Percentiles rank a stretch among this genome's conserved stretches.
phyloP scores from a whole-genome alignment of 768 basidiomycete genomes.

The Boletales sp. region DNA sequence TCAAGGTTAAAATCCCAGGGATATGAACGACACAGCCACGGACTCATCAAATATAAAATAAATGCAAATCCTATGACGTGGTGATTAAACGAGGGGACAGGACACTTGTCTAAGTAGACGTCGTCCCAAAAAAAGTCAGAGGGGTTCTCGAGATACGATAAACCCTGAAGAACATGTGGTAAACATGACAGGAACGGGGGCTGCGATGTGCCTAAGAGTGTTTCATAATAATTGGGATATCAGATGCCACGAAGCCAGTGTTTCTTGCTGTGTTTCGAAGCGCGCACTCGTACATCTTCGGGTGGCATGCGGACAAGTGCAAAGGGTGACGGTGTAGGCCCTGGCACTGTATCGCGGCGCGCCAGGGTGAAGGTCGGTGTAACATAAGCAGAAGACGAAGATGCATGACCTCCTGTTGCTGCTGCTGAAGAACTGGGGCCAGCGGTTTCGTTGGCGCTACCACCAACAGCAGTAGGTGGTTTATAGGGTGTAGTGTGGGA shows the following conservation, averaged over 20 bases:
- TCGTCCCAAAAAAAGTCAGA: conserved; percentile 12
- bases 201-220: neutral
- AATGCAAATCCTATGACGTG: conserved; percentile 21
- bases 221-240: neutral
- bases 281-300: conserved; percentile 3
- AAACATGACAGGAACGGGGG: conserved; percentile 2
- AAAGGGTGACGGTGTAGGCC: conserved; percentile 16
- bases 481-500: conserved; percentile 49
- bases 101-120: conserved; percentile 21
- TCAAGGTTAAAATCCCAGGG: conserved; percentile 3
- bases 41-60: conserved; percentile 19
- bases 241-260: conserved; percentile 9
- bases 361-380: conserved; percentile 61
- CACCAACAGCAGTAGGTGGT: conserved; percentile 61
- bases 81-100: conserved; percentile 32
- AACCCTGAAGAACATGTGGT: conserved; percentile 2
- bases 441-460: conserved; percentile 47
- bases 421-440: conserved; percentile 15
- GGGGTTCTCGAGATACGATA: neutral
- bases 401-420: conserved; percentile 8
- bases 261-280: conserved; percentile 11
- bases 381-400: conserved; percentile 39
- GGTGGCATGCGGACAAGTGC: conserved; percentile 3
- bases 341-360: conserved; percentile 29
- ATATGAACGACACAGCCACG: conserved; percentile 12